Evolutionary conservation across 2,329 filamentous ascomycete genomes (phyloP), one percentile per base, ranked within the genome.

Genomic region (Eurotiales sp.): DNA sequence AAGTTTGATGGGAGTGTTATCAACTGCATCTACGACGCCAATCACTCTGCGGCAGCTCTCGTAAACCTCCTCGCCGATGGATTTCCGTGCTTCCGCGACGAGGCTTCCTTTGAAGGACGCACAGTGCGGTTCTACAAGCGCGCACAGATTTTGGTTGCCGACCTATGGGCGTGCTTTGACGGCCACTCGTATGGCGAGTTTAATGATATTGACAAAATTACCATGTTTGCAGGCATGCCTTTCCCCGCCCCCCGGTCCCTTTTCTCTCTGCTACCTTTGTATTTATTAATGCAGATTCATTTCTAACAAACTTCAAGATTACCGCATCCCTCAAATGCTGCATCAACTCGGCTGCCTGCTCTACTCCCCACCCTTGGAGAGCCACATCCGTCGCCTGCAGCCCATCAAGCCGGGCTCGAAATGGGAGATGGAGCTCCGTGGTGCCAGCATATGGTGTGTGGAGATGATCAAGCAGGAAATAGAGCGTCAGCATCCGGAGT

Each of bases 81-180:
- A 63, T 96, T 99, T 64, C 68, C 81, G 21, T 95, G 88, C 71
- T 96, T 99, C 73, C 79, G 86, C 19, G 93, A 99, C 63, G 87
- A 91, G 64, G 82, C 84, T 51, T 70, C 65, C 3, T 96, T 90
- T 64, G 84, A 92, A 48, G 84, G 84, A 8, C 84, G 85, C 40
- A 80, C 78, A 51, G 84, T 99, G 2, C 86, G 90, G 12, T 81
- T 99, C 56, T 83, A 96, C 65, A 99, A 99, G 72, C 84, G 95
- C 10, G 91, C 93, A 1, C 93, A 99, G 70, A 99, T 99, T 54
- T 80, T 97, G 17, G 91, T 95, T 2, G 95, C 95, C 19, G 93
- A 99, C 68, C 68, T 97, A 1, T 99, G 95, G 95, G 95, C 93
- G 4, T 95, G 90, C 56, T 97, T 97, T 67, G 83, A 92, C 48